Evolutionary conservation across 1,284 basidiomycete genomes (phyloP).

Genomic region (Stygiomarasmius scandens): DNA sequence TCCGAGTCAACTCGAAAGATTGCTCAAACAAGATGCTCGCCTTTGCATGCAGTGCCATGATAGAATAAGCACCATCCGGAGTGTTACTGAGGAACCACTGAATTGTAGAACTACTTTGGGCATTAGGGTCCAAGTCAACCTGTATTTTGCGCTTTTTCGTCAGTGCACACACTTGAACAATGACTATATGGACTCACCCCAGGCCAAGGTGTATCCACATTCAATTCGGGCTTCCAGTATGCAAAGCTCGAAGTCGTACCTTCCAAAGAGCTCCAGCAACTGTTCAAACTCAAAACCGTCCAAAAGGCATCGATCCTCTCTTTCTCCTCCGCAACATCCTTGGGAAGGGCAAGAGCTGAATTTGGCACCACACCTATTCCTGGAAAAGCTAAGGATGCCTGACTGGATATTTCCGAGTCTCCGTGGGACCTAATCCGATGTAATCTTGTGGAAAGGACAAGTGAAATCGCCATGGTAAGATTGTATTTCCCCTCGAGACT

Average conservation of each 20-base stretch:
- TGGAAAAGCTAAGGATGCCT: no score
- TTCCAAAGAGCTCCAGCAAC: slow-evolving; percentile 14
- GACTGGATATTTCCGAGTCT: no score
- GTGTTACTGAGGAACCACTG: slow-evolving; percentile 13
- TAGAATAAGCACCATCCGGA: slow-evolving; percentile 7
- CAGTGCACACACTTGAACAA: background rate
- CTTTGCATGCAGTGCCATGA: slow-evolving; percentile 16
- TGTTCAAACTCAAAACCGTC: slow-evolving; percentile 16
- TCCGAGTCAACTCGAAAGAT: background rate
- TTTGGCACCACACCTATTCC: no score
- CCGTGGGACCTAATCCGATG: slow-evolving; percentile 36
- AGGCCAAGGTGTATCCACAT: slow-evolving; percentile 18
- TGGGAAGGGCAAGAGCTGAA: background rate
- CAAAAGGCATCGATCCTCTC: slow-evolving; percentile 17
- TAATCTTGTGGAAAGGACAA: slow-evolving; percentile 40
- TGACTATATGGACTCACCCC: background rate
- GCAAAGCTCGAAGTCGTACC: slow-evolving; percentile 6
- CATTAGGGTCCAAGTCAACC: background rate
- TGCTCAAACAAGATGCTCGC: slow-evolving; percentile 14
- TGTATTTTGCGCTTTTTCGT: background rate
- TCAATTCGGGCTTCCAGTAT: slow-evolving; percentile 4
- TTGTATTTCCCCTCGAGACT: slow-evolving; percentile 47
- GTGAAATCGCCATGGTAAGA: slow-evolving; percentile 42
- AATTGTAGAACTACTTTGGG: slow-evolving; percentile 6
- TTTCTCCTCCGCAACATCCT: slow-evolving; percentile 6